Base-by-base conservation (phyloP, 1,284 basidiomycete species). In the Sanghuangporus baumii region DNA sequence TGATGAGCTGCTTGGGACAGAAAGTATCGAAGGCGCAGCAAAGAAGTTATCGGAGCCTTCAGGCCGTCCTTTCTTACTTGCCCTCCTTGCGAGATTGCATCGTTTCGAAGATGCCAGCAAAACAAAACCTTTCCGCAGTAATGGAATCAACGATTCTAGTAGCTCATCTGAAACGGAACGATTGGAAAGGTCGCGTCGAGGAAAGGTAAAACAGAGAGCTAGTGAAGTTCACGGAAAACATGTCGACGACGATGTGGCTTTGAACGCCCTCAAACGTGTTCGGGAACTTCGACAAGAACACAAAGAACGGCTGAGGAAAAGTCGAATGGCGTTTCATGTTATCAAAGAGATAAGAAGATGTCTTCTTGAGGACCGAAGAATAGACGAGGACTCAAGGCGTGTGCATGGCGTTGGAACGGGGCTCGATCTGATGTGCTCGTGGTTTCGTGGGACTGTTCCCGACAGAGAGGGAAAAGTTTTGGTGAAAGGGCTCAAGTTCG, bases 291-390 rank as follows among this genome's bases (percentile, higher is more conserved):
- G 80, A 1, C 54, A 43, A 0, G 59, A 67, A 0, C 81, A 85
- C 64, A 71, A 68, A 23, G 57, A 65, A 37, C 71, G 70, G 16
- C 69, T 74, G 2, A 73, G 74, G 31, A 69, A 72, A 26, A 65
- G 83, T 52, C 80, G 81, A 6, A 66, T 84, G 1, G 83, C 78
- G 2, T 81, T 85, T 61, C 70, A 72, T 7, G 62, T 86, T n/a
- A 66, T 84, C 55, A 68, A 74, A 8, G 67, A 74, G 1, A 70
- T 86, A 0, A 79, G 81, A 55, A 66, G 67, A 2, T 78, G 80
- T 46, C 72, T 86, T 69, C 62, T 71, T 11, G 67, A 72, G 0
- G 68, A 78, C 12, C 80, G 79, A 18, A 34, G 47, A 7, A 8
- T 31, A 16, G 23, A 52, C 7, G 48, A 34, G 47, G 34, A 26